phyloP scores from a whole-genome alignment of 148 eudicot species.

The Hydrangea macrophylla region DNA sequence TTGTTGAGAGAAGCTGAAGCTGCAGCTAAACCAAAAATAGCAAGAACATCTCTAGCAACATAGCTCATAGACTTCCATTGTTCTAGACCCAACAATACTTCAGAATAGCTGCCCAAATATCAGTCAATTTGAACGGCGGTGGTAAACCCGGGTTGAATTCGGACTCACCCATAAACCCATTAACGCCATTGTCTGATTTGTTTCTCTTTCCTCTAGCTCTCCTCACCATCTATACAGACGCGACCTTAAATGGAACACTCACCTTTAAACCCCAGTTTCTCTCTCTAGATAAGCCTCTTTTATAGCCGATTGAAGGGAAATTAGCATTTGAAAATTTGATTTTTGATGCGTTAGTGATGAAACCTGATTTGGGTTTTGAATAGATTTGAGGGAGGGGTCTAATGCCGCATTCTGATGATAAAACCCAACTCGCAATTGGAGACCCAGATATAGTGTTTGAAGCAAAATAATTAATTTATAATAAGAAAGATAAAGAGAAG shows the following conservation, averaged over 20 bases:
- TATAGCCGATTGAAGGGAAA: neutral
- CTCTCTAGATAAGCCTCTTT: neutral
- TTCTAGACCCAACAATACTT: constrained; percentile 29
- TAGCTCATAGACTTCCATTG: constrained; percentile 24
- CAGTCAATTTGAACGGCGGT: constrained; percentile 24
- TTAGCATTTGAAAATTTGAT: neutral
- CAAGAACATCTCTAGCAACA: constrained; percentile 22
- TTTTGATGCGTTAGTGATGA: constrained; percentile 6
- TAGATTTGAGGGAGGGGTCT: constrained; percentile 13
- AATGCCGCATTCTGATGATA: constrained; percentile 12
- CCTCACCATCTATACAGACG: constrained; percentile 19
- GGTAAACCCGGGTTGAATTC: constrained; percentile 17
- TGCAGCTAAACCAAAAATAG: constrained; percentile 24
- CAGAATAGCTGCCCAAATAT: constrained; percentile 27
- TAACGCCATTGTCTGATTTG: neutral
- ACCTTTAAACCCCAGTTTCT: constrained; percentile 13
- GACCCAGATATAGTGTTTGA: neutral
- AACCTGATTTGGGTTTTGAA: constrained; percentile 2
- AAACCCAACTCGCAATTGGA: constrained; percentile 16
- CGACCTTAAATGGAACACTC: constrained; percentile 19
- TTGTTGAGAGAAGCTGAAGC: constrained; percentile 18
- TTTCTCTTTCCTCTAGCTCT: neutral
- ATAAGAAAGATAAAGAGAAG: constrained; percentile 1
- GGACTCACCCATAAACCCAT: neutral
- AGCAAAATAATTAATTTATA: neutral